Conservation (phyloP, 2,329 filamentous ascomycete species). For the Aspergillus brunneoviolaceus region DNA sequence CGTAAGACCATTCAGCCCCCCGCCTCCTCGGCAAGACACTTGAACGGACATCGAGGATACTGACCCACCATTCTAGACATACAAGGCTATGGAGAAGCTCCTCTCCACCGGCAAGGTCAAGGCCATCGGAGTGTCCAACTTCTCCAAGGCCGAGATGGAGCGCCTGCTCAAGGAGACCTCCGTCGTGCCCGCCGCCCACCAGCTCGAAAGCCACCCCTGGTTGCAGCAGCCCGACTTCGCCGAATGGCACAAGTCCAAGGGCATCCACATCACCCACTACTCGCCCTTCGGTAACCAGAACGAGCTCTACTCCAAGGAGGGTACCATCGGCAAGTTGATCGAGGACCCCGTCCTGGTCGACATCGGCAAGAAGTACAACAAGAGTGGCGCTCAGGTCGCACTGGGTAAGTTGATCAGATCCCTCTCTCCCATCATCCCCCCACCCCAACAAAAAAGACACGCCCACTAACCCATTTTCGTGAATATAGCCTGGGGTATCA, state of each 20-base stretch:
- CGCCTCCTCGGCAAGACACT: background rate
- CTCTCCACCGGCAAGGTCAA: conserved; percentile 45
- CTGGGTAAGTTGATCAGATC: conserved; percentile 36
- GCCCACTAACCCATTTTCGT: background rate
- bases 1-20: conserved; percentile 25
- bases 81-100: conserved; percentile 51
- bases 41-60: background rate
- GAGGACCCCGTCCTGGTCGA: conserved; percentile 52
- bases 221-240: conserved; percentile 51
- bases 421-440: background rate
- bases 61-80: conserved; percentile 38
- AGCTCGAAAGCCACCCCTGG: conserved; percentile 56
- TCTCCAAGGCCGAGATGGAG: conserved; percentile 50
- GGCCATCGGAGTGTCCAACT: conserved; percentile 57
- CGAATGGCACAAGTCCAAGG: conserved; percentile 51
- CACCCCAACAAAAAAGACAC: background rate
- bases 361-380: conserved; percentile 54
- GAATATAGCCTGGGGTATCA: conserved; percentile 53
- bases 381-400: conserved; percentile 52
- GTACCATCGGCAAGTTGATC: conserved; percentile 50
- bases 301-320: conserved; percentile 46
- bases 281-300: conserved; percentile 58
- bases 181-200: conserved; percentile 50
- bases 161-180: conserved; percentile 45
- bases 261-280: conserved; percentile 57